These are phyloP conservation scores for Penicillium bialowiezense DNA, from an alignment of 495 filamentous ascomycete species.

Conservation along the genomic window DNA sequence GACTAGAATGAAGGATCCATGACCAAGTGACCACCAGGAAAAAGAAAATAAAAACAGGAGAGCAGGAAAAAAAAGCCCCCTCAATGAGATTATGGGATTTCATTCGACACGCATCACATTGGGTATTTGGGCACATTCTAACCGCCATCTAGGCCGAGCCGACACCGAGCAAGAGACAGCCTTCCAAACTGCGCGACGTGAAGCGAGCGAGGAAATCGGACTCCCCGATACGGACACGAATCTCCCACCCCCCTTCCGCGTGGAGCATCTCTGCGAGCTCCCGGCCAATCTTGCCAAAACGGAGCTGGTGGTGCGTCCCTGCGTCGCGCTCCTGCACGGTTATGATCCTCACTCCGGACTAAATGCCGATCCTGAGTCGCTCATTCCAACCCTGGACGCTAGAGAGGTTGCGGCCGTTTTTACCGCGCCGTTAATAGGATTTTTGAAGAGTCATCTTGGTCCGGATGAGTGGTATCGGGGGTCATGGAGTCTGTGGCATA, in stretches of 20 bases:
- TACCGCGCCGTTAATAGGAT: constrained; percentile 75
- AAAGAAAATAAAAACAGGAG: neutral
- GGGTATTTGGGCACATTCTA: neutral
- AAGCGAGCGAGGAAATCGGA: constrained; percentile 89
- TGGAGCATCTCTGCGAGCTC: constrained; percentile 82
- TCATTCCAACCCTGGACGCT: constrained; percentile 77
- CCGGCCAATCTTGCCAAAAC: constrained; percentile 78
- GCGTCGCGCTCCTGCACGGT: constrained; percentile 76
- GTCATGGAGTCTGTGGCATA: constrained; percentile 30
- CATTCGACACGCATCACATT: no score
- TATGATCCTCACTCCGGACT: constrained; percentile 37
- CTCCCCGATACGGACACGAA: constrained; percentile 62
- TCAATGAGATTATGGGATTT: neutral
- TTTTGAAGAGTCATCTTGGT: constrained; percentile 43
- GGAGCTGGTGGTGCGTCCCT: constrained; percentile 78
- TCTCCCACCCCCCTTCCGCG: constrained; percentile 66
- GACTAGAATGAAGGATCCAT: no score
- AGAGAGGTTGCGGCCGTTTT: constrained; percentile 91
- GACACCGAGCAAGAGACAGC: constrained; percentile 47
- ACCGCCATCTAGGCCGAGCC: constrained; percentile 41
- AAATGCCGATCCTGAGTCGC: constrained; percentile 56
- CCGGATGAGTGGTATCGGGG: constrained; percentile 59
- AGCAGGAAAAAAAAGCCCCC: neutral
- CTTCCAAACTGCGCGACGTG: constrained; percentile 78
- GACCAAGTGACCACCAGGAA: neutral